phyloP scores from a whole-genome alignment of 2,329 filamentous ascomycete species.

The Alternaria gaisen region DNA sequence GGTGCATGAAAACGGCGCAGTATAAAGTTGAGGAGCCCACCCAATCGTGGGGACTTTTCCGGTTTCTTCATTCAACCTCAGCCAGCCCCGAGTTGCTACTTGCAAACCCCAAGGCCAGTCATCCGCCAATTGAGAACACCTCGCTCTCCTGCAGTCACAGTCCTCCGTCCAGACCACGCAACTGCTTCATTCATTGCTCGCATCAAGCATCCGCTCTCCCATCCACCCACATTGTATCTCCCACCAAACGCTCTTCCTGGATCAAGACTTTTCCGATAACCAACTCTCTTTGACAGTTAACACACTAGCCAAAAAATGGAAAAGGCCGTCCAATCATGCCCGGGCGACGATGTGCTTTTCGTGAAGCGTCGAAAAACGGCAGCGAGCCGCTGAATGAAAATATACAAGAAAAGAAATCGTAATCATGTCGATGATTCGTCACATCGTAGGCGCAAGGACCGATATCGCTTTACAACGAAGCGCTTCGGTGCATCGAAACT shows the following conservation, averaged over 20 bases:
- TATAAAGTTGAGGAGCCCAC: slow-evolving; percentile 32
- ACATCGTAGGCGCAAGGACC: slow-evolving; percentile 40
- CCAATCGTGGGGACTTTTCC: slow-evolving; percentile 33
- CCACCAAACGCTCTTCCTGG: slow-evolving; percentile 47
- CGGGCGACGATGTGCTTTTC: slow-evolving; percentile 50
- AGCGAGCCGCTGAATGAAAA: slow-evolving; percentile 51
- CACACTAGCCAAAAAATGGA: slow-evolving; percentile 35
- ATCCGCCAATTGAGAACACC: slow-evolving; percentile 28
- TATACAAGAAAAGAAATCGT: slow-evolving; percentile 52
- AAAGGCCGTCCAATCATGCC: slow-evolving; percentile 51
- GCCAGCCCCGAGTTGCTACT: slow-evolving; percentile 15
- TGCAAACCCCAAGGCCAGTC: slow-evolving; percentile 15
- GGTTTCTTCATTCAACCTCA: slow-evolving; percentile 29
- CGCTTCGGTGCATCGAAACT: slow-evolving; percentile 38
- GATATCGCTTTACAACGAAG: slow-evolving; percentile 30
- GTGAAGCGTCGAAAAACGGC: slow-evolving; percentile 49
- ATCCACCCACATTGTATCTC: slow-evolving; percentile 43
- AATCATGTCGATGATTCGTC: slow-evolving; percentile 46
- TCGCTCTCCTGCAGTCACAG: slow-evolving; percentile 35
- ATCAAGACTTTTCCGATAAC: slow-evolving; percentile 47
- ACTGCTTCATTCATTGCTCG: slow-evolving; percentile 46
- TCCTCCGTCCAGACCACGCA: slow-evolving; percentile 38
- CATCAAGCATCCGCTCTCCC: slow-evolving; percentile 44
- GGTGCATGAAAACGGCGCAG: slow-evolving; percentile 21
- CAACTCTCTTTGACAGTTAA: slow-evolving; percentile 46